Base-by-base conservation (phyloP, 2,329 filamentous ascomycete species). In the Fusarium redolens region DNA sequence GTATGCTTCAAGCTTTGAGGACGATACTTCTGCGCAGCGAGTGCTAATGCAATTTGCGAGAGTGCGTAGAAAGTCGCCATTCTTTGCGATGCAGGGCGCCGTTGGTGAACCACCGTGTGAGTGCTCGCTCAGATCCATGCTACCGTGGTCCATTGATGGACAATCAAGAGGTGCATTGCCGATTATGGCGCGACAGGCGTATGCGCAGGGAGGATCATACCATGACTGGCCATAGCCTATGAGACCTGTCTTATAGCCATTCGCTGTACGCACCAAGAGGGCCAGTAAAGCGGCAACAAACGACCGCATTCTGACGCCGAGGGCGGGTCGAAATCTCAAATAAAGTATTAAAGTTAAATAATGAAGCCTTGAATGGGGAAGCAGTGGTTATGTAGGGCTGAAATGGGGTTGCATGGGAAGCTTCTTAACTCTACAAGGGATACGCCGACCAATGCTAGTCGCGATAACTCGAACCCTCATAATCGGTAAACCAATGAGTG, bases 401-500 rank as follows among this genome's bases (percentile, higher is more conserved):
- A 31, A 14, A 25, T n/a, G 9, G 28, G 15, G 45, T 31, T 14
- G 45, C 20, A 48, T 8, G 28, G 28, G 28, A 28, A 28, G 6
- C 7, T 28, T 28, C 28, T 28, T 28, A 28, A 28, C 28, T 28
- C 28, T 7, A 28, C 28, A 28, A 28, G 28, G 28, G 28, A 28
- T 28, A 6, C 28, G 28, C 28, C 28, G 2, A 28, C 28, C 6
- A 28, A 28, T 28, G 28, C 28, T 28, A 28, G 28, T 28, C 28
- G 28, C 28, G 28, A 28, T 28, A 28, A 28, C 28, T 6, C 28
- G 28, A 28, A 28, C 28, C 28, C 28, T 28, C 28, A 28, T 28
- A 2, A n/a, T 31, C 33, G 2, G 3, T 7, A 31, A 52, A 18
- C 8, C 1, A 25, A 20, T 25, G 10, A 14, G 5, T 0, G 3